A percentile compares a stretch with the other conserved stretches of the same genome.
phyloP scores from a whole-genome alignment of 441 rosid genomes.

The Brassica balearica region DNA sequence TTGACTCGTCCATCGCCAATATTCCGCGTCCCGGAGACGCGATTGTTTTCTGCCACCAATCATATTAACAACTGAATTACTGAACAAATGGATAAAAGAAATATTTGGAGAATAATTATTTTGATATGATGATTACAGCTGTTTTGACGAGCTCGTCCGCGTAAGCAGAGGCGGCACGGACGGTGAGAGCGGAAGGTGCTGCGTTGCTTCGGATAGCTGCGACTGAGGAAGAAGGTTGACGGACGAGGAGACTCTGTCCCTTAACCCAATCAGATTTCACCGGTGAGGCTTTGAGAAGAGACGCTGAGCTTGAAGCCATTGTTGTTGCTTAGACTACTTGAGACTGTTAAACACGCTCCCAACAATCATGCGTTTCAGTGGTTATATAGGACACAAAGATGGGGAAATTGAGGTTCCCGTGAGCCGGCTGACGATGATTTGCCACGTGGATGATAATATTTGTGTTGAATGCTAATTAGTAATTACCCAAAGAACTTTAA shows the following conservation, averaged over 20 bases:
- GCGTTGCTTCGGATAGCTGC: neutral
- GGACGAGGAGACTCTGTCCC: neutral
- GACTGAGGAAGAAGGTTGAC: neutral
- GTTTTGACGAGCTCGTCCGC: slow-evolving; percentile 7
- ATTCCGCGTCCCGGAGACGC: neutral
- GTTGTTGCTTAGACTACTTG: neutral
- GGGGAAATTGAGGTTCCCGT: neutral
- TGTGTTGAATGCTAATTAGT: neutral
- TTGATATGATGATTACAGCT: neutral
- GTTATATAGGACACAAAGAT: neutral
- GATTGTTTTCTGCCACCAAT: slow-evolving; percentile 3
- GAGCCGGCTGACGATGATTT: neutral
- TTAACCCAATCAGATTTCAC: neutral
- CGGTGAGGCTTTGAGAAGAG: neutral
- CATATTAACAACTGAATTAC: neutral
- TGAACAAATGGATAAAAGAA: neutral
- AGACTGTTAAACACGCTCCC: neutral
- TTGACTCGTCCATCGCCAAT: slow-evolving; percentile 1
- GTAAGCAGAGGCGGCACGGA: neutral
- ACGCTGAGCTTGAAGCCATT: neutral
- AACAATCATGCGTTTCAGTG: neutral
- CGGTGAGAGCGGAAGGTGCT: neutral
- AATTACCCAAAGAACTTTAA: neutral
- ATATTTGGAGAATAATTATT: neutral
- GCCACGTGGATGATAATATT: neutral